Conservation (phyloP, 1,139 yeast species). For the Hemisphaericaspora xylofermentans region DNA sequence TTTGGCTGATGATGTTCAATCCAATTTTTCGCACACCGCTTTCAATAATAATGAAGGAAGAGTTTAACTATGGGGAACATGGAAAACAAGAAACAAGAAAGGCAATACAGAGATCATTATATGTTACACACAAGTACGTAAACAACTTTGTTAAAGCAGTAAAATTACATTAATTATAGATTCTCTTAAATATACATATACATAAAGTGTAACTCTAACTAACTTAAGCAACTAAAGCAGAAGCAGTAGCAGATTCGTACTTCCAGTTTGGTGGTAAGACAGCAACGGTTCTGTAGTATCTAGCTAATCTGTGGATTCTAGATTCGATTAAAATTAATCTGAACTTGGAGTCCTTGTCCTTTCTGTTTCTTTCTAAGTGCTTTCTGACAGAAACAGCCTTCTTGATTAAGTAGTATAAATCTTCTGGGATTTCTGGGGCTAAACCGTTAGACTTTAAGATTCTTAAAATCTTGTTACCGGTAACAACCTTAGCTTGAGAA, state of each 20-base stretch:
- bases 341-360: conserved; percentile 99
- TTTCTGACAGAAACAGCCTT: conserved; percentile 99
- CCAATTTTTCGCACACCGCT: no score
- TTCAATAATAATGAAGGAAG: no score
- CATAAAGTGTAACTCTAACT: not conserved
- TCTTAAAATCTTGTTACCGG: conserved; percentile 99
- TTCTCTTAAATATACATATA: conserved; percentile 4
- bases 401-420: conserved; percentile 97
- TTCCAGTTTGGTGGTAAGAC: conserved; percentile 99
- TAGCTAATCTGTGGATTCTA: conserved; percentile 99
- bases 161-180: conserved; percentile 2
- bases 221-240: conserved; percentile 95
- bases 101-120: no score
- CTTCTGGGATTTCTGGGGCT: conserved; percentile 99
- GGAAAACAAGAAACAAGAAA: no score
- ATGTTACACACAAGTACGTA: no score
- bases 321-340: conserved; percentile 99
- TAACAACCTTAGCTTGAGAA: conserved; percentile 93
- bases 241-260: conserved; percentile 99
- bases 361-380: conserved; percentile 99
- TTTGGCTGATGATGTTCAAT: no score
- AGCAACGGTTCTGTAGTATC: conserved; percentile 99
- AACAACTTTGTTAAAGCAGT: not conserved
- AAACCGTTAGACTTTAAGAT: conserved; percentile 99
- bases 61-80: no score